A percentile compares a stretch with the other conserved stretches of the same genome.
These are phyloP conservation scores for Helenozyma baotianmanensis DNA, from an alignment of 805 yeast genomes.

Conservation along the genomic window DNA sequence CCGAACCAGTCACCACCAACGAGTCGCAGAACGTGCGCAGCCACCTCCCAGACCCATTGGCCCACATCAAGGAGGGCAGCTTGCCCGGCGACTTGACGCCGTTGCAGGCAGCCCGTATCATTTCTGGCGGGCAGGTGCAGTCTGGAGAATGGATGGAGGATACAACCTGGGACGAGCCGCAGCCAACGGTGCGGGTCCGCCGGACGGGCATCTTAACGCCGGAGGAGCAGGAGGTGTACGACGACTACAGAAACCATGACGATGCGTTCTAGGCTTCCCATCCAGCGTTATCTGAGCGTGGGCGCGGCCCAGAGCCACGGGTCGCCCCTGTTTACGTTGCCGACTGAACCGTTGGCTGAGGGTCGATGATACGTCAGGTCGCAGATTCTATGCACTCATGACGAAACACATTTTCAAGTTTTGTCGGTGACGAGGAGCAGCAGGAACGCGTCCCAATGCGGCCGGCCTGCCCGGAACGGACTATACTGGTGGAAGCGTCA, in stretches of 20 bases:
- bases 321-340: too few species aligned
- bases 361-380: too few species aligned
- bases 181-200: slow-evolving; percentile 1
- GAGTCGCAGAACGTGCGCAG: slow-evolving; percentile 15
- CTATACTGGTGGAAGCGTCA: too few species aligned
- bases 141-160: slow-evolving; percentile 34
- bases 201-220: slow-evolving; percentile 19
- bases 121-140: slow-evolving; percentile 39
- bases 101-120: slow-evolving; percentile 35
- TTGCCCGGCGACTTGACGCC: slow-evolving; percentile 26
- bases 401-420: too few species aligned
- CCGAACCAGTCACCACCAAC: slow-evolving; percentile 9
- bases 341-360: too few species aligned
- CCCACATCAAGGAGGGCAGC: slow-evolving; percentile 39
- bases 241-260: slow-evolving; percentile 40
- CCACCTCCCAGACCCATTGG: slow-evolving; percentile 41
- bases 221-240: slow-evolving; percentile 35
- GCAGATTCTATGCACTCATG: too few species aligned
- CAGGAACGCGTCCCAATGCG: too few species aligned
- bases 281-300: too few species aligned
- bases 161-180: slow-evolving; percentile 16
- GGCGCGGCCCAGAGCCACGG: too few species aligned
- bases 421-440: too few species aligned
- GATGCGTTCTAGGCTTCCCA: not conserved
- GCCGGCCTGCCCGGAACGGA: too few species aligned